Percentiles rank a stretch among this genome's conserved stretches.
phyloP scores from a whole-genome alignment of 805 yeast species.

The Starmerella apis region DNA sequence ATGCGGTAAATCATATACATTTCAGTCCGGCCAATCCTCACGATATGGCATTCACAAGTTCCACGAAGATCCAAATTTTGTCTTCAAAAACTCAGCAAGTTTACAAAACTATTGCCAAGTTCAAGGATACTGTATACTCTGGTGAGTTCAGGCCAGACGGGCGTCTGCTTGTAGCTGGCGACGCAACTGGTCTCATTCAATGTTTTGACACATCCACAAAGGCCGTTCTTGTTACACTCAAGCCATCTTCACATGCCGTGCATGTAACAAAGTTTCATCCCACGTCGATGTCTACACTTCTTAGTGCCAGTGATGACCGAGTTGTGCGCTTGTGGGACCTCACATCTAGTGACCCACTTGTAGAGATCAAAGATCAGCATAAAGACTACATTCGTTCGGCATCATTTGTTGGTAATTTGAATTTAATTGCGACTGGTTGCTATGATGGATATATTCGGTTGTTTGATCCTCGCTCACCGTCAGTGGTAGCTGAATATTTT shows the following conservation, averaged over 20 bases:
- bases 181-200: conserved; percentile 87
- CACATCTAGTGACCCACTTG: conserved; percentile 64
- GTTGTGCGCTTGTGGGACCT: conserved; percentile 81
- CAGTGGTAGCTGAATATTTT: conserved; percentile 47
- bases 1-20: conserved; percentile 75
- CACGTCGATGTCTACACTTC: conserved; percentile 54
- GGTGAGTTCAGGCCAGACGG: conserved; percentile 92
- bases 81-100: conserved; percentile 93
- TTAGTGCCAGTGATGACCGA: conserved; percentile 88
- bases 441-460: conserved; percentile 81
- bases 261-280: conserved; percentile 92
- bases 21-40: conserved; percentile 80
- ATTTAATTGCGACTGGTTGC: conserved; percentile 81
- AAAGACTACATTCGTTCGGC: conserved; percentile 82
- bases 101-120: conserved; percentile 69
- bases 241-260: conserved; percentile 78
- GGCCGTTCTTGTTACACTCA: conserved; percentile 64
- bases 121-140: conserved; percentile 82
- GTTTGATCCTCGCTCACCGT: conserved; percentile 62
- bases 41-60: conserved; percentile 83
- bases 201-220: conserved; percentile 79
- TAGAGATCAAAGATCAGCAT: conserved; percentile 50
- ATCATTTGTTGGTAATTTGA: conserved; percentile 62
- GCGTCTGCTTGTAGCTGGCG: conserved; percentile 83
- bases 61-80: conserved; percentile 83